Conservation (phyloP, 768 basidiomycete genomes). For the Leucocoprinus sp. region DNA sequence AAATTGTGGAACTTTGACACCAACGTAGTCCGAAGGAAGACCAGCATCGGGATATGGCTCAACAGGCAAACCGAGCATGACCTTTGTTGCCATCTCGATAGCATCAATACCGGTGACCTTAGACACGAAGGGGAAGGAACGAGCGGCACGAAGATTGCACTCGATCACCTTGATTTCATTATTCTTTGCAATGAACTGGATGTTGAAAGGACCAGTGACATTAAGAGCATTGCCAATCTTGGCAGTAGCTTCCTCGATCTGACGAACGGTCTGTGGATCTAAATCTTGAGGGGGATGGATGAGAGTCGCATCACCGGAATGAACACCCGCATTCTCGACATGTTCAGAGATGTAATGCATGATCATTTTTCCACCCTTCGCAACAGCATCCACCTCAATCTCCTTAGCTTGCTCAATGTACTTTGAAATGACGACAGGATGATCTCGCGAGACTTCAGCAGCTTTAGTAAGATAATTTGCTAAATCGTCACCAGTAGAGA, state of each 20-base stretch:
- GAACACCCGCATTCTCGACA: conserved; percentile 97
- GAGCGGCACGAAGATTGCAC: conserved; percentile 94
- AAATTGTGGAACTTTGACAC: conserved; percentile 99
- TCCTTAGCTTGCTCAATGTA: conserved; percentile 99
- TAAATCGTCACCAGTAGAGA: conserved; percentile 87
- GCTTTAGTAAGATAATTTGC: conserved; percentile 91
- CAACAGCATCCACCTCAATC: conserved; percentile 99
- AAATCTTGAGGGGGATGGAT: conserved; percentile 98
- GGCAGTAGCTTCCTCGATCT: conserved; percentile 93
- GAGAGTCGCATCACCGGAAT: conserved; percentile 97
- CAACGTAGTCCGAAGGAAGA: conserved; percentile 89
- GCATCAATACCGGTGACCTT: conserved; percentile 98
- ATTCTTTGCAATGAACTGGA: conserved; percentile 99
- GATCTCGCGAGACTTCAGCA: conserved; percentile 79
- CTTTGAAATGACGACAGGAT: conserved; percentile 97
- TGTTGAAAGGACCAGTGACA: conserved; percentile 98
- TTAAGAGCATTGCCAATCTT: conserved; percentile 98
- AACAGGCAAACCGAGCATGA: conserved; percentile 88
- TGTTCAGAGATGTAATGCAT: conserved; percentile 99
- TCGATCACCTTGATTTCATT: conserved; percentile 99
- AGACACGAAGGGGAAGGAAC: conserved; percentile 98
- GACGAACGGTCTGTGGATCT: conserved; percentile 91
- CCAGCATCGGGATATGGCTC: conserved; percentile 85
- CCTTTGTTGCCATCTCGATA: conserved; percentile 98
- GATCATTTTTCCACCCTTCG: conserved; percentile 93